Evolutionary conservation across 1,284 basidiomycete genomes (phyloP), one percentile per base, ranked within the genome.

Genomic region (Tremellales sp.): DNA sequence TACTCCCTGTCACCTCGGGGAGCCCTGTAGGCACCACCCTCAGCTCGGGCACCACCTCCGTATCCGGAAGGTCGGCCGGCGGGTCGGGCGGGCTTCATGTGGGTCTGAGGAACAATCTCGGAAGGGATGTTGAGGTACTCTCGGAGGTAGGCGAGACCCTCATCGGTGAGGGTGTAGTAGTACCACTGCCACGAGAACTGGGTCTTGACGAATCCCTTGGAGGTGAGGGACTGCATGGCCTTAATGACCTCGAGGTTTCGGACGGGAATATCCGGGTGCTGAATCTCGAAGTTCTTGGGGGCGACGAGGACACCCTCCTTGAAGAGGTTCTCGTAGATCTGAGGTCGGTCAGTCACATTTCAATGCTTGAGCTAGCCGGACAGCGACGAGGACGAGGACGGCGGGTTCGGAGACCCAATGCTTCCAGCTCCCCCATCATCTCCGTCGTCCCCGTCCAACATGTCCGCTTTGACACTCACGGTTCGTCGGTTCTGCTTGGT

Each of bases 201-300:
- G 62, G 94, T 97, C 84, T 97, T 96, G 77, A 98, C 91, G 78
- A 82, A 86, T 59, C 92, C 91, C 78, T 83, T 86, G 55, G 92
- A 97, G 73, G 89, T 97, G 66, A 99, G 82, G 77, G 89, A 93
- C 78, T 98, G 94, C 80, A 94, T 86, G 57, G 91, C 91, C 84
- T 98, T 99, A 84, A 99, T 96, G 68, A 98, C 96, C 76, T 97
- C 82, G 61, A 99, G 86, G 80, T 99, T 98, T 64, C 89, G 88
- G 70, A 97, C 86, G 57, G 73, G 64, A 62, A 99, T 84, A 72
- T 97, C 93, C 70, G 96, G 90, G 76, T 99, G 96, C 78, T 94
- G 90, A 51, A 90, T 87, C 75, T 97, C 94, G 81, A 82, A 97
- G 79, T 99, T 92, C 82, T 98, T 98, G 82, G 96, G 93, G 70